Base-by-base conservation (phyloP, 495 filamentous ascomycete species). In the Podospora tetraspora region DNA sequence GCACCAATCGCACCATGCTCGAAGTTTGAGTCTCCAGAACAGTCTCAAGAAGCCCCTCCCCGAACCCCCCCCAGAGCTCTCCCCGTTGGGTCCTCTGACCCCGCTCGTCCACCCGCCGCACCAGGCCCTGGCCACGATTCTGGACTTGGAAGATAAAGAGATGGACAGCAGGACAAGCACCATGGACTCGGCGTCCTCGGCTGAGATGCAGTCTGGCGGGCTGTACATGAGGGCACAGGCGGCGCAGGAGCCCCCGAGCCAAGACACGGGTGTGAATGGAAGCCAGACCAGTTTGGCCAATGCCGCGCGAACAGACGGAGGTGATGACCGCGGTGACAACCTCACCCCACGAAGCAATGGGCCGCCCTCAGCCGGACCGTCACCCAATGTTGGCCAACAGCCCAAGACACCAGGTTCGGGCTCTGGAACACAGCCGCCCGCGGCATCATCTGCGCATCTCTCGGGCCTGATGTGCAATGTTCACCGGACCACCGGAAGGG, bases 401-500 rank as follows among this genome's bases (percentile, higher is more conserved):
- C 67, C 71, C 24, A 79, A 79, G 52, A 74, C 77, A 9, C 77
- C 79, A n/a, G 78, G 79, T 3, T 80, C 84, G 1, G 85, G 85
- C 22, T 75, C 84, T 0, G 81, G 80, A 7, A 80, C 83, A 1
- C 73, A 80, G 27, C 69, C 74, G 25, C 21, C 78, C 80, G 8
- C 79, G 25, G 25, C 78, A 8, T 81, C 84, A 2, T 84, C 83
- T 0, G 79, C 82, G 10, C 85, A 95, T 69, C 78, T 97, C 3
- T 95, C 93, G 0, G 93, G 93, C 3, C 79, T 97, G 74, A 94
- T 97, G 75, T 97, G 93, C 80, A 97, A 97, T 82, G 92, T 97
- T 16, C 91, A 95, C 68, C 79, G 85, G 59, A 97, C 95, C 19
- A 97, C 94, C 1, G 95, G 95, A 32, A 86, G 89, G 68, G 93